Percentiles rank a stretch among this genome's conserved stretches.
Conservation (phyloP, 1,139 yeast genomes). For the Nakaseomyces bracarensis region DNA sequence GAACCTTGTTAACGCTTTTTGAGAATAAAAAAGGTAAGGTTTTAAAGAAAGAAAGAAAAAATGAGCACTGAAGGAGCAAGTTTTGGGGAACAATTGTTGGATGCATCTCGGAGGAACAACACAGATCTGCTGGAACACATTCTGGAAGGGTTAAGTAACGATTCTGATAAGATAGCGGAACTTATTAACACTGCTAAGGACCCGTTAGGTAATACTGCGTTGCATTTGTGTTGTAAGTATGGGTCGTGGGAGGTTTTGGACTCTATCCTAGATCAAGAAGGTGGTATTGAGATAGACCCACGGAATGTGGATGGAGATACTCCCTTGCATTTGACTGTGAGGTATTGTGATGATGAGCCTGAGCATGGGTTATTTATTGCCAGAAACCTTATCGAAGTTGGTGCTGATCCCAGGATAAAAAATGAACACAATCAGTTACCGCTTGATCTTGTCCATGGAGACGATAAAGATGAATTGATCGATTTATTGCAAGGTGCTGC, state of each 20-base stretch:
- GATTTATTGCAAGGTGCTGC: conserved; percentile 76
- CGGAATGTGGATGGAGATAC: conserved; percentile 69
- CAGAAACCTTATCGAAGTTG: conserved; percentile 83
- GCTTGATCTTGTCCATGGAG: conserved; percentile 51
- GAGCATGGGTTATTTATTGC: conserved; percentile 77
- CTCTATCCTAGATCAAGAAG: conserved; percentile 72
- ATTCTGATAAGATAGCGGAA: conserved; percentile 43
- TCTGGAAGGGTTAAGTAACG: conserved; percentile 40
- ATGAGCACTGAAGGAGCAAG: conserved; percentile 55
- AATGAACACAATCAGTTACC: conserved; percentile 66
- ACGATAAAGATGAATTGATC: conserved; percentile 44
- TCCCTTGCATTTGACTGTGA: conserved; percentile 81
- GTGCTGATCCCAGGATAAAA: conserved; percentile 64
- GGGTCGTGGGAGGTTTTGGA: conserved; percentile 89
- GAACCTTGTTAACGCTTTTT: too few species aligned
- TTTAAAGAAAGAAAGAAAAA: background rate
- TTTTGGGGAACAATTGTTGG: conserved; percentile 70
- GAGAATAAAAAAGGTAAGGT: too few species aligned
- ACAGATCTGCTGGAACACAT: conserved; percentile 60
- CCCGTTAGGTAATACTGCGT: conserved; percentile 71
- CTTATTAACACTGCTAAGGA: conserved; percentile 67
- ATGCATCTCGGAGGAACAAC: conserved; percentile 83
- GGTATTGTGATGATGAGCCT: conserved; percentile 66
- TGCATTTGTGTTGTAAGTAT: conserved; percentile 71
- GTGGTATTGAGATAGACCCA: conserved; percentile 78